These are phyloP conservation scores for Penicillium sp. DNA, from an alignment of 2,329 filamentous ascomycete genomes.

Conservation along the genomic window DNA sequence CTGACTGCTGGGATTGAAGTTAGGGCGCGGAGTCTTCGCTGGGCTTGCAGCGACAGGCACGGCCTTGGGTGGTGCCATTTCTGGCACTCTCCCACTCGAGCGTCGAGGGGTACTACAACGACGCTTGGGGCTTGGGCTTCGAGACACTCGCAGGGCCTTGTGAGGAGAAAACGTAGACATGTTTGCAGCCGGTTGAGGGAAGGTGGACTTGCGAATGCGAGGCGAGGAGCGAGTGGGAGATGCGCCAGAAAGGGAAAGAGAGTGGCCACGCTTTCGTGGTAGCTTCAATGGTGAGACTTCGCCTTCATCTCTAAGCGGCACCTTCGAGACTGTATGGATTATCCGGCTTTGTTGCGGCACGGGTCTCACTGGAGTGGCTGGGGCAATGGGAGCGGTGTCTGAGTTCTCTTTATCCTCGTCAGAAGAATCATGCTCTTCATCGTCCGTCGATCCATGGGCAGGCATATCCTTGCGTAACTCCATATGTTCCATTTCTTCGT, in stretches of 20 bases:
- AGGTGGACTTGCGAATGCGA: conserved; percentile 22
- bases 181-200: conserved; percentile 21
- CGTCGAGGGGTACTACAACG: conserved; percentile 14
- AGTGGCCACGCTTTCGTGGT: conserved; percentile 48
- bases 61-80: conserved; percentile 8
- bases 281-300: conserved; percentile 45
- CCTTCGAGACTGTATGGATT: conserved; percentile 71
- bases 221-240: conserved; percentile 34
- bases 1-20: conserved; percentile 21
- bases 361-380: conserved; percentile 54
- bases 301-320: conserved; percentile 65
- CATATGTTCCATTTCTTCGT: conserved; percentile 3
- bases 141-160: conserved; percentile 19
- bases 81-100: conserved; percentile 8
- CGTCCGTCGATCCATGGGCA: conserved; percentile 1
- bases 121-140: conserved; percentile 20
- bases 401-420: conserved; percentile 31
- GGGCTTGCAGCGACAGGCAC: conserved; percentile 23
- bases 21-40: conserved; percentile 27
- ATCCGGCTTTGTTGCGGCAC: conserved; percentile 46
- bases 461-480: conserved; percentile 1
- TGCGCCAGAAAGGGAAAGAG: conserved; percentile 48
- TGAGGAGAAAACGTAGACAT: conserved; percentile 26
- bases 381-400: conserved; percentile 24
- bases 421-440: conserved; percentile 8